A percentile compares a stretch with the other conserved stretches of the same genome.
These are phyloP conservation scores for Cladorrhinum samala DNA, from an alignment of 495 filamentous ascomycete genomes.

Conservation along the genomic window DNA sequence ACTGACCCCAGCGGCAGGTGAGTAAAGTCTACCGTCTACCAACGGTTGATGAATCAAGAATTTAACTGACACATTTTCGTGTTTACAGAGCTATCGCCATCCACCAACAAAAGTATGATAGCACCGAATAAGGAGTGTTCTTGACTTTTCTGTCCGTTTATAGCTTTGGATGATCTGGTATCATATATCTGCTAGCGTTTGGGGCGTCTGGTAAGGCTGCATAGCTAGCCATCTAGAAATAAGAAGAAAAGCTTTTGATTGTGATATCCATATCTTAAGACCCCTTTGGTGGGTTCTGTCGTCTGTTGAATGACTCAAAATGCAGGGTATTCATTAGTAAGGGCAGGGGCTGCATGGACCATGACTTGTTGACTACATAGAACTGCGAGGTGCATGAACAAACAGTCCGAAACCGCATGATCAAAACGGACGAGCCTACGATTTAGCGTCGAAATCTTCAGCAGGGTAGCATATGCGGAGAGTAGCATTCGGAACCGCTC, in stretches of 20 bases:
- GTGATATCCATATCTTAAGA: too few species aligned
- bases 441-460: too few species aligned
- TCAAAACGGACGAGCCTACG: not conserved
- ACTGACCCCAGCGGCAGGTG: conserved; percentile 89
- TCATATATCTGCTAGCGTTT: not conserved
- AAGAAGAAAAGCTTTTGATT: not conserved
- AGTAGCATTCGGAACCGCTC: not conserved
- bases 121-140: conserved; percentile 15
- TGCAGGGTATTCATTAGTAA: too few species aligned
- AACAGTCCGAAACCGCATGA: not conserved
- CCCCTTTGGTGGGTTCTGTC: not conserved
- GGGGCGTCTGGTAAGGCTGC: not conserved
- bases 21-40: conserved; percentile 24
- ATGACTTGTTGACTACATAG: too few species aligned
- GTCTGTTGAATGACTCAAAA: too few species aligned
- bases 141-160: conserved; percentile 4
- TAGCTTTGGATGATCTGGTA: not conserved
- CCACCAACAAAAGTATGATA: conserved; percentile 63
- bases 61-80: conserved; percentile 7
- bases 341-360: too few species aligned
- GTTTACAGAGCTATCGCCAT: conserved; percentile 58
- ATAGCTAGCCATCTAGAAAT: not conserved
- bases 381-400: too few species aligned
- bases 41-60: not conserved
- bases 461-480: not conserved